A percentile compares a stretch with the other conserved stretches of the same genome.
phyloP scores from a whole-genome alignment of 2,329 filamentous ascomycete genomes.

The Alternaria sp. region DNA sequence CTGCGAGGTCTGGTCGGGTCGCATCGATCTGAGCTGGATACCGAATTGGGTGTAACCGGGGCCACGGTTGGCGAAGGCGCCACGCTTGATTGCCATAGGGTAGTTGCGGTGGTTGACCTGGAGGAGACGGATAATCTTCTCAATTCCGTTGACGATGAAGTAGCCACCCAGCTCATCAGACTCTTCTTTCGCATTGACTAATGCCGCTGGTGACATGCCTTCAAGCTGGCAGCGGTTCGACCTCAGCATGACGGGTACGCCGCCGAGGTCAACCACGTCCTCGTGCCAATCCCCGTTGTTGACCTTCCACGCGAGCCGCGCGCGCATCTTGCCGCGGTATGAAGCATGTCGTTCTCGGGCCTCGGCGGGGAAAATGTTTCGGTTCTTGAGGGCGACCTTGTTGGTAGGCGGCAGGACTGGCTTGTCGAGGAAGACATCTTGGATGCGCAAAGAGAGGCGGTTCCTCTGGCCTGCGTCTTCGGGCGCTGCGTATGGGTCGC shows the following conservation, averaged over 20 bases:
- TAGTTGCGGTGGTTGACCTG: slow-evolving; percentile 80
- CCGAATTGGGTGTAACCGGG: slow-evolving; percentile 87
- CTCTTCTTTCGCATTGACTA: slow-evolving; percentile 91
- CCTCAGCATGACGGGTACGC: slow-evolving; percentile 75
- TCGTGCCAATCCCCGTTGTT: slow-evolving; percentile 88
- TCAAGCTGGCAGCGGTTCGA: slow-evolving; percentile 92
- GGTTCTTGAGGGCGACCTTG: slow-evolving; percentile 78
- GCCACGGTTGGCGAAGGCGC: slow-evolving; percentile 88
- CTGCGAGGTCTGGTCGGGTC: slow-evolving; percentile 97
- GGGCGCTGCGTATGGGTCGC: slow-evolving; percentile 62
- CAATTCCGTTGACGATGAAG: slow-evolving; percentile 83
- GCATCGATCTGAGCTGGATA: slow-evolving; percentile 88
- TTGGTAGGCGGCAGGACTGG: slow-evolving; percentile 80
- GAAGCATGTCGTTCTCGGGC: slow-evolving; percentile 92
- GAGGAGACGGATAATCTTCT: slow-evolving; percentile 20
- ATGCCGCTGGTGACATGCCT: slow-evolving; percentile 79
- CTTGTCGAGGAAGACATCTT: slow-evolving; percentile 83
- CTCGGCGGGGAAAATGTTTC: slow-evolving; percentile 89
- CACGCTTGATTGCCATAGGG: slow-evolving; percentile 90
- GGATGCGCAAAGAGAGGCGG: slow-evolving; percentile 77
- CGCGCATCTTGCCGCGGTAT: slow-evolving; percentile 86
- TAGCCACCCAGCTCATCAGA: slow-evolving; percentile 96
- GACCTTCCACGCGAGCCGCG: slow-evolving; percentile 82
- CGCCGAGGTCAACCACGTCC: slow-evolving; percentile 83
- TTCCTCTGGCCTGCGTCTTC: slow-evolving; percentile 73